A percentile compares a stretch with the other conserved stretches of the same genome.
Evolutionary conservation across 2,329 filamentous ascomycete species (phyloP).

Genomic region (Epichloe coenophiala): DNA sequence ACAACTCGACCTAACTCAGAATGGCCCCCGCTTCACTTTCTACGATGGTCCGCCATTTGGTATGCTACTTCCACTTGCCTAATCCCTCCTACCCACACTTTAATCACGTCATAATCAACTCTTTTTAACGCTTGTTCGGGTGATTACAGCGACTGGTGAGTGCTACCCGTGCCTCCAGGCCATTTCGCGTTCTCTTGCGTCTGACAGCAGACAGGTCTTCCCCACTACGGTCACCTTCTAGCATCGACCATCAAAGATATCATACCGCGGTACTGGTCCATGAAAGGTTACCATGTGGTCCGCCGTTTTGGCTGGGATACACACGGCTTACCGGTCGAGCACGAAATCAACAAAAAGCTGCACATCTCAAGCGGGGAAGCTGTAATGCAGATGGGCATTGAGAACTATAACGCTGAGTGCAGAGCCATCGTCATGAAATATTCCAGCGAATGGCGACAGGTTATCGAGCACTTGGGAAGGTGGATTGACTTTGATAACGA

Average conservation of each 20-base stretch:
- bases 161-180: neutral
- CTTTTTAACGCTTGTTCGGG: too few species aligned
- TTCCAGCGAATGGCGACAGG: slow-evolving; percentile 65
- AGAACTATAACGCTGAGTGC: slow-evolving; percentile 75
- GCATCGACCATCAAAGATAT: slow-evolving; percentile 88
- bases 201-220: slow-evolving; percentile 2
- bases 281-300: slow-evolving; percentile 80
- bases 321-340: slow-evolving; percentile 35
- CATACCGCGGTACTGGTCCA: slow-evolving; percentile 81
- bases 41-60: slow-evolving; percentile 64
- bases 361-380: slow-evolving; percentile 69
- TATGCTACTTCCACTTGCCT: neutral
- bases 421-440: slow-evolving; percentile 78
- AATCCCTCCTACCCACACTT: neutral
- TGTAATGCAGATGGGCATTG: slow-evolving; percentile 67
- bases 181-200: too few species aligned
- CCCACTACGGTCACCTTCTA: slow-evolving; percentile 46
- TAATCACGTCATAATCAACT: too few species aligned
- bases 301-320: slow-evolving; percentile 76
- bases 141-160: slow-evolving; percentile 3
- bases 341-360: slow-evolving; percentile 85
- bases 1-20: slow-evolving; percentile 44
- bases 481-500: slow-evolving; percentile 75
- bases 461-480: slow-evolving; percentile 56
- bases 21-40: slow-evolving; percentile 69